Percentiles rank a stretch among this genome's conserved stretches.
Evolutionary conservation across 2,329 filamentous ascomycete genomes (phyloP).

Genomic region (Penicillium sp.): DNA sequence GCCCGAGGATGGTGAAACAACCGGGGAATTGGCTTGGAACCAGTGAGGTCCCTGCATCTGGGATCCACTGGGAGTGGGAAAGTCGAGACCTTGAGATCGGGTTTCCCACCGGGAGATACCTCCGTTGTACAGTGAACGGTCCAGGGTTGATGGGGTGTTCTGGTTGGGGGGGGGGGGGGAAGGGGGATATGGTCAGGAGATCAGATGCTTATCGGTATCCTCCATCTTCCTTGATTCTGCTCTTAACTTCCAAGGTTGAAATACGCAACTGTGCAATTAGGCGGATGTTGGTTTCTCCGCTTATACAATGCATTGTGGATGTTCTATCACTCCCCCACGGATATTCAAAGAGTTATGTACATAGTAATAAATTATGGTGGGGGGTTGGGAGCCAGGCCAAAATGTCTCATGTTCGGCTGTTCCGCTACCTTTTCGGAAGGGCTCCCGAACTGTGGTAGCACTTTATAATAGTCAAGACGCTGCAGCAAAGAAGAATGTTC

Average conservation of each 20-base stretch:
- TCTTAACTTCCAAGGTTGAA: too few species aligned
- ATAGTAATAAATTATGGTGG: neutral
- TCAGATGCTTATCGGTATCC: too few species aligned
- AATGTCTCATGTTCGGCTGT: neutral
- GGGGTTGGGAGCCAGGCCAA: neutral
- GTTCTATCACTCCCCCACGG: neutral
- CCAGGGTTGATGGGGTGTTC: too few species aligned
- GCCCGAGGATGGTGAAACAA: constrained; percentile 33
- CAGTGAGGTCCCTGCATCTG: constrained; percentile 16
- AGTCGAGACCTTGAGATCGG: constrained; percentile 3
- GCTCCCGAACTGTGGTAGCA: neutral
- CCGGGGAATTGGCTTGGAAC: constrained; percentile 13
- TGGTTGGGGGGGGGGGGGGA: too few species aligned
- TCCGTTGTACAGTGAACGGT: too few species aligned
- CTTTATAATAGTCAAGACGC: neutral
- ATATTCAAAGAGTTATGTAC: neutral
- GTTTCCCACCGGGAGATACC: neutral
- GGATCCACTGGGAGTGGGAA: constrained; percentile 5
- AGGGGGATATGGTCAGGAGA: too few species aligned
- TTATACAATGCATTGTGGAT: neutral
- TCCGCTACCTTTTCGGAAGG: neutral
- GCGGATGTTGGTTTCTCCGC: neutral
- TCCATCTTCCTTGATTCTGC: too few species aligned
- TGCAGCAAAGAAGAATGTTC: neutral
- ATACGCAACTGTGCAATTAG: neutral